Percentiles rank a stretch among this genome's conserved stretches.
phyloP scores from a whole-genome alignment of 1,139 yeast species.

The Casaregolazyma suthepensis region DNA sequence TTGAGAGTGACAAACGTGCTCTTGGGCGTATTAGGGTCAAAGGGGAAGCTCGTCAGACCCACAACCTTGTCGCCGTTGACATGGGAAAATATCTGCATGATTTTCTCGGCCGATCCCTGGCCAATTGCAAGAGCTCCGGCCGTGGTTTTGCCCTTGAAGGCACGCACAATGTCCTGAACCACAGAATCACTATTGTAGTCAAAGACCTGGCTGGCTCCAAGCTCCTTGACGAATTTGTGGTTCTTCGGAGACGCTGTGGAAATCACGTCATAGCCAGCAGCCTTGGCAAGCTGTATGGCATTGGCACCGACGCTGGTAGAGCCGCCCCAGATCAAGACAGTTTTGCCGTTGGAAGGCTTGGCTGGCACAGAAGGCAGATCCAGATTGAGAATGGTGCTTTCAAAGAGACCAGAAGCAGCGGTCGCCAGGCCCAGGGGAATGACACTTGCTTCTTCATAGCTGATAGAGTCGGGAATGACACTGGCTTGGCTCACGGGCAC shows the following conservation, averaged over 20 bases:
- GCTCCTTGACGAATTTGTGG: constrained; percentile 31
- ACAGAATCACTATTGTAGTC: constrained; percentile 29
- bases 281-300: constrained; percentile 44
- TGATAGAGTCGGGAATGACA: constrained; percentile 8
- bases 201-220: constrained; percentile 38
- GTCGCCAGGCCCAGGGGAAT: constrained; percentile 14
- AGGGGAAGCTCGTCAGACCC: not conserved
- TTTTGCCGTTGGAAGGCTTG: constrained; percentile 25
- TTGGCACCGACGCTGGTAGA: constrained; percentile 48
- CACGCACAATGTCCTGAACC: not conserved
- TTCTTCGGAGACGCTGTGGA: constrained; percentile 44
- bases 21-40: not conserved
- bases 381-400: constrained; percentile 13
- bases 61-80: not conserved
- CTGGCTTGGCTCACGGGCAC: not conserved
- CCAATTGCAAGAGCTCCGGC: constrained; percentile 2
- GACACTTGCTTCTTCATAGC: constrained; percentile 7
- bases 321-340: constrained; percentile 51
- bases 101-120: not conserved
- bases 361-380: constrained; percentile 23
- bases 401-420: constrained; percentile 12
- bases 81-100: not conserved
- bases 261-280: constrained; percentile 40
- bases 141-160: not conserved
- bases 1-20: not conserved